phyloP scores from a whole-genome alignment of 768 basidiomycete genomes.

The Holtermannia corniformis region DNA sequence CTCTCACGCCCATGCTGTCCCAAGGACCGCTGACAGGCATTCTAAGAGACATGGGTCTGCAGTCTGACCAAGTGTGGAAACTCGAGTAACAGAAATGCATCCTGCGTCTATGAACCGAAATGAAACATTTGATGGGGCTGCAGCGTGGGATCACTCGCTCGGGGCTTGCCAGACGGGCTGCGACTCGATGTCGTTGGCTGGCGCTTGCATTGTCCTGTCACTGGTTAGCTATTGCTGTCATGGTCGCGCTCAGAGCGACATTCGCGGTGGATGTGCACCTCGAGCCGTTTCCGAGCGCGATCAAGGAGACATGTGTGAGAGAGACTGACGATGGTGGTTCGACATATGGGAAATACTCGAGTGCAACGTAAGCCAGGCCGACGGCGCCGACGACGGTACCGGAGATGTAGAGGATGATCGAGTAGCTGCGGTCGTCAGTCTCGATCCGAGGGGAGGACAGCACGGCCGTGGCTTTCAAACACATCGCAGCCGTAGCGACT shows the following conservation, averaged over 20 bases:
- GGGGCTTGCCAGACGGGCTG: slow-evolving; percentile 40
- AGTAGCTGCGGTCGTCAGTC: slow-evolving; percentile 23
- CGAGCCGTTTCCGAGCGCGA: background rate
- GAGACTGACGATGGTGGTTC: slow-evolving; percentile 38
- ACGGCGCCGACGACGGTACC: slow-evolving; percentile 35
- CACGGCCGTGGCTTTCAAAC: slow-evolving; percentile 10
- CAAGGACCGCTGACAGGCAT: slow-evolving; percentile 30
- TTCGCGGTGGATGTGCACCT: background rate
- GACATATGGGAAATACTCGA: slow-evolving; percentile 37
- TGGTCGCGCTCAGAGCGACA: background rate
- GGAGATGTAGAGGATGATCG: slow-evolving; percentile 39
- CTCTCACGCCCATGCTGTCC: slow-evolving; percentile 16
- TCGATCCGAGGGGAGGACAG: slow-evolving; percentile 32
- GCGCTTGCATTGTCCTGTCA: slow-evolving; percentile 37
- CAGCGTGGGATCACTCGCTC: slow-evolving; percentile 17
- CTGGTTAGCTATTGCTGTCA: background rate
- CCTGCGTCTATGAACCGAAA: background rate
- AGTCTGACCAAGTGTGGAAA: slow-evolving; percentile 22
- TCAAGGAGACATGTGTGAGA: background rate
- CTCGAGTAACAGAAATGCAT: slow-evolving; percentile 14
- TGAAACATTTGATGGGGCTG: background rate
- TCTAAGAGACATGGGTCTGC: slow-evolving; percentile 26
- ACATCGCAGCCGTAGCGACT: slow-evolving; percentile 3
- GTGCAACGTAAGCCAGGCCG: slow-evolving; percentile 34
- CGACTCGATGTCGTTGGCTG: slow-evolving; percentile 28